These are phyloP conservation scores for Delonix regia DNA, from an alignment of 306 rosid genomes.

Conservation along the genomic window DNA sequence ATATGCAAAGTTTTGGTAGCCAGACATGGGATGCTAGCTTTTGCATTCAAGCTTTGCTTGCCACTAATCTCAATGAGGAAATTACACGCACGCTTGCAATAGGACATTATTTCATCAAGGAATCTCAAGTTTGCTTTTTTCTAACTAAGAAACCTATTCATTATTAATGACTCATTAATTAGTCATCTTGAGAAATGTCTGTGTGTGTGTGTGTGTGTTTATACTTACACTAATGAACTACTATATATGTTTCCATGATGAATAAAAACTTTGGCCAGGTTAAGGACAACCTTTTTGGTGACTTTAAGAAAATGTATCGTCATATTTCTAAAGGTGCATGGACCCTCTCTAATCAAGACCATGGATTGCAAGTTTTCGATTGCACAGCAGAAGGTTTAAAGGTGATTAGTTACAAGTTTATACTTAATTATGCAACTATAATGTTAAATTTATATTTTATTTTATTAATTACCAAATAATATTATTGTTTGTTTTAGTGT, in stretches of 20 bases:
- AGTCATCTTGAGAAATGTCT: no score
- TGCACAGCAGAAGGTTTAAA: background rate
- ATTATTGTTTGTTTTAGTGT: background rate
- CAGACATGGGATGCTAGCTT: background rate
- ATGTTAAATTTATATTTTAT: no score
- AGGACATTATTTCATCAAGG: background rate
- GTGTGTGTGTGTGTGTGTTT: no score
- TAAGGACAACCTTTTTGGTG: background rate
- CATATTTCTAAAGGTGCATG: constrained; percentile 1
- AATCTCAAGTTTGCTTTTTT: background rate
- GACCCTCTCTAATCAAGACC: background rate
- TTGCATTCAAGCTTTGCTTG: background rate
- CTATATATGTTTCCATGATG: background rate
- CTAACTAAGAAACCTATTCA: no score
- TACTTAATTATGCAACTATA: background rate
- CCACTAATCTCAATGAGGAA: background rate
- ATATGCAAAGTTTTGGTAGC: background rate
- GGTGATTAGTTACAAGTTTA: background rate
- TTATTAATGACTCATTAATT: no score
- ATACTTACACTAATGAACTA: no score
- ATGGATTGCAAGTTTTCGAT: background rate
- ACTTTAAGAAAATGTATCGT: background rate
- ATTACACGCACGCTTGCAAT: background rate
- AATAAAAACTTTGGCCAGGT: background rate
- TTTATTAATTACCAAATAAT: background rate